Evolutionary conservation across 139 green algal genomes (phyloP), one percentile per base, ranked within the genome.

Genomic region (Parachlorella kessleri): DNA sequence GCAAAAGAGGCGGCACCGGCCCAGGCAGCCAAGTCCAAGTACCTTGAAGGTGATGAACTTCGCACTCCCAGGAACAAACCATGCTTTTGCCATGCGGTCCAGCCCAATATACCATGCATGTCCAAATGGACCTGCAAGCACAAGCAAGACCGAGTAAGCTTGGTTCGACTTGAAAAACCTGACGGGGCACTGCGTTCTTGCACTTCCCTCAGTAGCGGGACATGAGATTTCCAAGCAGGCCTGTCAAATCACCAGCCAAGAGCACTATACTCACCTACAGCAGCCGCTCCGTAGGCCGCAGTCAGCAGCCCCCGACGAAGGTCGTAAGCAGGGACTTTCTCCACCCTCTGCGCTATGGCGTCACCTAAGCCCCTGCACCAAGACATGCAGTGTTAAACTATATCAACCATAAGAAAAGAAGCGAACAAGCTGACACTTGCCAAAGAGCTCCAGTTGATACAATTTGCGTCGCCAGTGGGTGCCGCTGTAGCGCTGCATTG

Each of bases 41-140:
- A 79, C 75, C 65, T 80, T 80, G 65, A 30, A 40, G 9, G 35
- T 77, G 10, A 87, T 36, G 32, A 87, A 87, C 1, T 33, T 30
- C 8, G 38, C 4, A 24, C 24, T 81, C 55, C 77, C 81, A 9
- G 76, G 75, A 1, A 18, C 67, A 18, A 75, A 36, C 8, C 59
- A 6, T 18, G 48, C 40, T 35, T 35, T 8, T 0, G 55, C 41
- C 10, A 55, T 66, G 0, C n/a, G 6, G 66, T 87, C 82, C 18
- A 87, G 53, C 30, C 40, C 55, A 9, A 75, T 37, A 66, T 87
- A 87, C 77, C 77, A 87, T 4, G 68, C 39, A 24, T 87, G 82
- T 8, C 77, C 82, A 24, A 84, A 6, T 1, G 77, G 77, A 6
- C 77, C 63, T 69, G 63, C n/a, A 69, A 69, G 26, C 14, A 1